Base-by-base conservation (phyloP, 768 basidiomycete genomes). In the Suillus subalutaceus region DNA sequence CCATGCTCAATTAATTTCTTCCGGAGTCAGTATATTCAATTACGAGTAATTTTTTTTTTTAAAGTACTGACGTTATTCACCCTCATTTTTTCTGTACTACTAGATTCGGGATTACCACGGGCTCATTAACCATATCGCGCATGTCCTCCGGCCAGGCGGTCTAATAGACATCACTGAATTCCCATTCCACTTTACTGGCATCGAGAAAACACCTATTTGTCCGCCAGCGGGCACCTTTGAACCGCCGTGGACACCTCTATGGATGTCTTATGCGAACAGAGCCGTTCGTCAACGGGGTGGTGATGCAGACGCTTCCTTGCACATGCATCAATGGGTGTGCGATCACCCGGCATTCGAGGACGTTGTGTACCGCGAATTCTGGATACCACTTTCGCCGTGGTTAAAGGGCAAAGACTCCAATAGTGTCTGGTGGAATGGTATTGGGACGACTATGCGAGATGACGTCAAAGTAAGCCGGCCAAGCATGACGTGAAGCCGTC, bases 71-170 rank as follows among this genome's bases (percentile, higher is more conserved):
- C 56, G 30, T 59, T 62, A 69, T 65, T 57, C 72, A 67, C 59
- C 65, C 69, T 69, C 46, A 48, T 48, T 57, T 67, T 63, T 62
- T 58, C 70, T 68, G 63, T 30, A 46, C 38, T 30, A 46, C 38
- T 73, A 92, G 91, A 88, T 94, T 67, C 86, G 83, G 70, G 87
- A 93, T 73, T 94, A 89, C 67, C 77, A 79, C 3, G 78, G 73
- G 18, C 77, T 93, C 67, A 83, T 93, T 62, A 82, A 91, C 74
- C 88, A 92, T 62, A 88, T 91, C 56, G 80, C 82, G 43, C 85
- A 83, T 63, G 85, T 89, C 57, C 82, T 94, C 52, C 85, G 90
- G 55, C 90, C 91, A 1, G 86, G 87, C 32, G 92, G 92, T 38
- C 80, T 93, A 38, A 73, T 91, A 65, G 82, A 89, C 61, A 67